phyloP scores from a whole-genome alignment of 768 basidiomycete species.

The Lentinula boryana region DNA sequence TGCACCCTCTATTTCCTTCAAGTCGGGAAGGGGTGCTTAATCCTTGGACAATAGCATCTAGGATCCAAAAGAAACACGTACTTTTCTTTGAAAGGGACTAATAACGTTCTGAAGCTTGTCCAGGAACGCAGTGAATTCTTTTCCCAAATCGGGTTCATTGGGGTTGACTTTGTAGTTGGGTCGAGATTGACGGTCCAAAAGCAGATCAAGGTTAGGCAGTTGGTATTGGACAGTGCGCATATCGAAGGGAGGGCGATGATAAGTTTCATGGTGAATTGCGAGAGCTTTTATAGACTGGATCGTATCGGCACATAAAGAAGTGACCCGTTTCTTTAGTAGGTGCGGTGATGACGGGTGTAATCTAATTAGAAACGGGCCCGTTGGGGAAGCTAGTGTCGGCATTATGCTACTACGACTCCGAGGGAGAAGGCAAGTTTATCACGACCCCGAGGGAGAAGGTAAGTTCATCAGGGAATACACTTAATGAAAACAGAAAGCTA shows the following conservation, averaged over 20 bases:
- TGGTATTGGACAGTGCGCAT: neutral
- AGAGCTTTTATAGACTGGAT: too few species aligned
- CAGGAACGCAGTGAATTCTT: neutral
- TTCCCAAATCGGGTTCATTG: neutral
- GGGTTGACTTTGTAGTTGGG: neutral
- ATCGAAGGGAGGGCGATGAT: neutral
- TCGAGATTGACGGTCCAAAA: neutral
- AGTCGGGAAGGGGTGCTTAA: neutral
- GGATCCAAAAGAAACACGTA: neutral
- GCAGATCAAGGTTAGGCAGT: neutral
- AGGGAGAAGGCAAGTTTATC: too few species aligned
- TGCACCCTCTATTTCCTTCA: neutral
- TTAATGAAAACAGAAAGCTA: too few species aligned
- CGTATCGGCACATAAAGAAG: too few species aligned
- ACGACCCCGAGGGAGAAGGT: too few species aligned
- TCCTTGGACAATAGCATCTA: neutral
- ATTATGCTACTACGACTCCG: too few species aligned
- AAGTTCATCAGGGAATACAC: too few species aligned
- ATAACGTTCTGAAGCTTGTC: neutral
- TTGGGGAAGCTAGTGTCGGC: too few species aligned
- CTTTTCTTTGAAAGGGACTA: neutral
- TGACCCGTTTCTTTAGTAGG: too few species aligned
- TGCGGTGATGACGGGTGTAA: too few species aligned
- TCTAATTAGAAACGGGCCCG: too few species aligned
- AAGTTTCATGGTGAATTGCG: too few species aligned